Conservation (phyloP, 1,139 yeast genomes). For the Meyerozyma carpophila region DNA sequence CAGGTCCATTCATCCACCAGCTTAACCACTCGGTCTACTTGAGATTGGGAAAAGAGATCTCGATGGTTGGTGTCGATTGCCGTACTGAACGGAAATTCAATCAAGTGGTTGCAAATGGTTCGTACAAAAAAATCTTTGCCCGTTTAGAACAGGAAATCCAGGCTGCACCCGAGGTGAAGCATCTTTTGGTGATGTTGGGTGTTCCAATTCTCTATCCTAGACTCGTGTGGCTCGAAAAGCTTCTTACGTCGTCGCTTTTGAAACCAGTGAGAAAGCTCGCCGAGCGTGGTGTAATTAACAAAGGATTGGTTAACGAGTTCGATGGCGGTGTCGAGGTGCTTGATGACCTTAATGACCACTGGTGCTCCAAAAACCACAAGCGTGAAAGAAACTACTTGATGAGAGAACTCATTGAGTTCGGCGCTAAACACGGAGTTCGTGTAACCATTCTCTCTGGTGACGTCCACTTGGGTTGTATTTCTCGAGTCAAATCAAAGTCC, state of each 20-base stretch:
- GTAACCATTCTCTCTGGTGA: conserved; percentile 87
- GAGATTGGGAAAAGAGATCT: conserved; percentile 68
- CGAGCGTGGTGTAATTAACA: conserved; percentile 56
- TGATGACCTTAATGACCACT: conserved; percentile 92
- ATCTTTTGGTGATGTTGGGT: conserved; percentile 77
- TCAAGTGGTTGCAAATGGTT: conserved; percentile 47
- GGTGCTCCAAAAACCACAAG: conserved; percentile 89
- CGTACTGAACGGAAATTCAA: conserved; percentile 78
- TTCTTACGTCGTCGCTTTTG: conserved; percentile 58
- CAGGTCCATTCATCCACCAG: conserved; percentile 66
- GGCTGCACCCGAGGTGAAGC: conserved; percentile 57
- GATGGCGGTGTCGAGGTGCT: conserved; percentile 87
- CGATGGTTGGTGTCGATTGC: conserved; percentile 79
- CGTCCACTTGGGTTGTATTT: conserved; percentile 83
- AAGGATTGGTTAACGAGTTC: conserved; percentile 79
- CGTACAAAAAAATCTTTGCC: conserved; percentile 59
- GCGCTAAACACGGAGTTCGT: conserved; percentile 59
- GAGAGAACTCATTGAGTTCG: conserved; percentile 53
- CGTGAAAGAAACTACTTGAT: conserved; percentile 65
- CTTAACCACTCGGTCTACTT: conserved; percentile 63
- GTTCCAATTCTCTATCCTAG: conserved; percentile 95
- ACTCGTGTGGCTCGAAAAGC: conserved; percentile 78
- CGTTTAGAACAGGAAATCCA: conserved; percentile 53
- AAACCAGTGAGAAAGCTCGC: conserved; percentile 68
- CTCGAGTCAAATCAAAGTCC: conserved; percentile 62